Conservation (phyloP, 1,284 basidiomycete genomes). For the Ustilago nuda region DNA sequence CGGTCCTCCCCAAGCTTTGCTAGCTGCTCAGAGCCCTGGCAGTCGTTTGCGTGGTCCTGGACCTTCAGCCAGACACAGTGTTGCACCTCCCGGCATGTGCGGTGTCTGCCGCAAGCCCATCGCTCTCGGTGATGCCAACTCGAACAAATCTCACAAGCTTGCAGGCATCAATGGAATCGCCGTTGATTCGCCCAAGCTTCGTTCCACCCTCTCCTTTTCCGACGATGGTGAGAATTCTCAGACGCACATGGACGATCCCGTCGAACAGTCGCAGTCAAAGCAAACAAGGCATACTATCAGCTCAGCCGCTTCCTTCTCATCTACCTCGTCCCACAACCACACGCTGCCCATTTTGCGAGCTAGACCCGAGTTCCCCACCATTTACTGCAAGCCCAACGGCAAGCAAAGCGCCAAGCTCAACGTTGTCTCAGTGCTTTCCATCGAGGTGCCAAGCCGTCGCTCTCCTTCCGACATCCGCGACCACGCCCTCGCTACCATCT, state of each 20-base stretch:
- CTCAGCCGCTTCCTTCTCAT: constrained; percentile 39
- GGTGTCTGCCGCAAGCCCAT: constrained; percentile 95
- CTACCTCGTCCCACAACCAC: constrained; percentile 33
- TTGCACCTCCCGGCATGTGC: constrained; percentile 81
- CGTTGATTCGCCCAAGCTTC: constrained; percentile 7
- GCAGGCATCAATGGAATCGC: constrained; percentile 32
- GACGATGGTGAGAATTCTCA: constrained; percentile 19
- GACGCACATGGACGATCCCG: constrained; percentile 45
- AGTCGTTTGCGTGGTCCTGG: constrained; percentile 37
- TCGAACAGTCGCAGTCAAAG: constrained; percentile 16
- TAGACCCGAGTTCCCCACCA: constrained; percentile 84
- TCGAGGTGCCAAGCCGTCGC: constrained; percentile 84
- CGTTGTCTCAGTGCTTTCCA: constrained; percentile 87
- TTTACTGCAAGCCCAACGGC: constrained; percentile 75
- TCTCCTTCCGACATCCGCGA: constrained; percentile 71
- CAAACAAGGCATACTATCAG: constrained; percentile 18
- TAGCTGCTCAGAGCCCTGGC: constrained; percentile 42
- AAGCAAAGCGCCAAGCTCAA: constrained; percentile 74
- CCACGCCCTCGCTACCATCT: constrained; percentile 51
- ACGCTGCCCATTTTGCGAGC: constrained; percentile 81
- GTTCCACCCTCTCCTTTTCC: constrained; percentile 16
- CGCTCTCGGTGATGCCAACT: constrained; percentile 82
- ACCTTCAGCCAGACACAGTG: constrained; percentile 71
- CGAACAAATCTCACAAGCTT: constrained; percentile 72
- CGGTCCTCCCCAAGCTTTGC: constrained; percentile 79